A percentile compares a stretch with the other conserved stretches of the same genome.
These are phyloP conservation scores for Globisporangium apiculatum DNA, from an alignment of 352 stramenopile genomes.

Conservation along the genomic window DNA sequence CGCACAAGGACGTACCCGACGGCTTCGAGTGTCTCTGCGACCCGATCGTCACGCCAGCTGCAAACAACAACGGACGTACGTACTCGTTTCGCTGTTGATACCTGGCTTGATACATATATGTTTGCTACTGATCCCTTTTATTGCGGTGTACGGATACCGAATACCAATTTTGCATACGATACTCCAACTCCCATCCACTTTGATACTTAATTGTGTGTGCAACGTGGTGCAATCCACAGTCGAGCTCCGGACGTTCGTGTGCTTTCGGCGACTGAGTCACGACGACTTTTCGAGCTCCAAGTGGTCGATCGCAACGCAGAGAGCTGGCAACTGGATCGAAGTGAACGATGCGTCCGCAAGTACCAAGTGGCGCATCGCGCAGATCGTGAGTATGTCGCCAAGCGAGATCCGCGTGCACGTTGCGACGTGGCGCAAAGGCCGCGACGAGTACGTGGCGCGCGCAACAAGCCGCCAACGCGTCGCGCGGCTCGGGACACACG, in stretches of 20 bases:
- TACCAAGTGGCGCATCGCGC: conserved; percentile 65
- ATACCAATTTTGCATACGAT: background rate
- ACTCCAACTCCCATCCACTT: conserved; percentile 7
- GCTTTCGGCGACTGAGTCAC: conserved; percentile 49
- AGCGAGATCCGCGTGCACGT: conserved; percentile 70
- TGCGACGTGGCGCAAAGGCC: conserved; percentile 54
- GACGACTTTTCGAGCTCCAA: conserved; percentile 64
- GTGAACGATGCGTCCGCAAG: conserved; percentile 66
- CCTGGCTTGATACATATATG: background rate
- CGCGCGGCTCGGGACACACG: conserved; percentile 64
- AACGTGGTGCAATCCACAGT: conserved; percentile 10
- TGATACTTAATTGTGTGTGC: conserved; percentile 1
- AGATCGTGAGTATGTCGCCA: conserved; percentile 58
- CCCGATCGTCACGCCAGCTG: conserved; percentile 32
- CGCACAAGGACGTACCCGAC: conserved; percentile 59
- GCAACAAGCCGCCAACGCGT: conserved; percentile 54
- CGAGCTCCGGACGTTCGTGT: conserved; percentile 62
- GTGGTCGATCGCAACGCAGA: conserved; percentile 66
- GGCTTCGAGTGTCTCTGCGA: conserved; percentile 49
- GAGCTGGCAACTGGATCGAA: conserved; percentile 74
- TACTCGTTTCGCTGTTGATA: conserved; percentile 3
- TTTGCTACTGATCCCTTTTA: background rate
- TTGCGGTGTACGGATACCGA: background rate
- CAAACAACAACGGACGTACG: conserved; percentile 23
- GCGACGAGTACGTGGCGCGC: conserved; percentile 66